Percentiles rank a stretch among this genome's conserved stretches.
Evolutionary conservation across 305 asterid genomes (phyloP).

Genomic region (Petunia hybrid): DNA sequence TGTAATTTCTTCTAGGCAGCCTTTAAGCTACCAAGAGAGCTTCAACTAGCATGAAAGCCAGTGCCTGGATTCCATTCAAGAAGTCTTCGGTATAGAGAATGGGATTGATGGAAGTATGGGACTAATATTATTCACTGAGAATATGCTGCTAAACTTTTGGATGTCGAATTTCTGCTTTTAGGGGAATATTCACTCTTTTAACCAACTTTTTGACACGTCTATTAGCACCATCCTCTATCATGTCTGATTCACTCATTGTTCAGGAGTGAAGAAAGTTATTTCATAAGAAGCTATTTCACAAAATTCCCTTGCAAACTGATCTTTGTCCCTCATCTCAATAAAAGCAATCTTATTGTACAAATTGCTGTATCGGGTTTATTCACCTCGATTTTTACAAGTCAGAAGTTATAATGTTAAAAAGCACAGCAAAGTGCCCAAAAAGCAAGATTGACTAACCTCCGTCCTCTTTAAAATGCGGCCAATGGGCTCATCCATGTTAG

Average conservation of each 20-base stretch:
- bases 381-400: slow-evolving; percentile 18
- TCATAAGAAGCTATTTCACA: slow-evolving; percentile 21
- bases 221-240: slow-evolving; percentile 9
- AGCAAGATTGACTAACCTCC: slow-evolving; percentile 58
- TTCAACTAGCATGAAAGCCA: slow-evolving; percentile 2
- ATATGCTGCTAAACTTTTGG: slow-evolving; percentile 6
- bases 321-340: slow-evolving; percentile 16
- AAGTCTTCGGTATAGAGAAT: background rate
- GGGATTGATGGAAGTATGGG: slow-evolving; percentile 10
- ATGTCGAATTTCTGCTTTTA: background rate
- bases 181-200: slow-evolving; percentile 17
- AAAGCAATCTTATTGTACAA: slow-evolving; percentile 19
- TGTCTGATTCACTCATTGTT: background rate
- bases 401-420: background rate
- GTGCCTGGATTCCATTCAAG: slow-evolving; percentile 21
- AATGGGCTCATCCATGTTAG: slow-evolving; percentile 96
- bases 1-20: background rate
- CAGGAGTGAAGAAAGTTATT: slow-evolving; percentile 23
- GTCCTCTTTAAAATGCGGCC: slow-evolving; percentile 87
- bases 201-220: slow-evolving; percentile 13
- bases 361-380: slow-evolving; percentile 16
- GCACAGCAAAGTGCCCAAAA: background rate
- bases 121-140: background rate
- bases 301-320: slow-evolving; percentile 23
- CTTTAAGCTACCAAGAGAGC: slow-evolving; percentile 5